These are phyloP conservation scores for Cenococcum geophilum DNA, from an alignment of 495 filamentous ascomycete species.

Conservation along the genomic window DNA sequence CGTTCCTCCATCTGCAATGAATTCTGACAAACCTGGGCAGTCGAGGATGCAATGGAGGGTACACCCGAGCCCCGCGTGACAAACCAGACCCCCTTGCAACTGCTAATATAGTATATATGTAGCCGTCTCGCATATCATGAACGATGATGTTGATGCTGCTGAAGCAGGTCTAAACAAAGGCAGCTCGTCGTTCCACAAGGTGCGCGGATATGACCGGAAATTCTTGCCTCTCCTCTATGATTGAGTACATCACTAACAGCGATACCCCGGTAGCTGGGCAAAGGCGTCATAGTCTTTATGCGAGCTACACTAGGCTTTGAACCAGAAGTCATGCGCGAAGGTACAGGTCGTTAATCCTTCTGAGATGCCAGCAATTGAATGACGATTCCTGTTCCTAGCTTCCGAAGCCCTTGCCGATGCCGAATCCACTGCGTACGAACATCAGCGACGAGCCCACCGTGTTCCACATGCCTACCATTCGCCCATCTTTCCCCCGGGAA, in stretches of 20 bases:
- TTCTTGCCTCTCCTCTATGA: not conserved
- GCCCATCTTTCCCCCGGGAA: slow-evolving; percentile 70
- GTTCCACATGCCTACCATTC: slow-evolving; percentile 49
- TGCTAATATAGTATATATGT: slow-evolving; percentile 8
- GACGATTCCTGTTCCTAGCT: slow-evolving; percentile 44
- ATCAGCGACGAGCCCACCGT: slow-evolving; percentile 66
- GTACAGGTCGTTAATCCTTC: slow-evolving; percentile 34
- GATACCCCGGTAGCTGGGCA: slow-evolving; percentile 53
- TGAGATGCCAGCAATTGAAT: slow-evolving; percentile 13
- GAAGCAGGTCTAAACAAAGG: slow-evolving; percentile 66
- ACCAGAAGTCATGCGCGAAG: slow-evolving; percentile 86
- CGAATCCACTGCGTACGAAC: slow-evolving; percentile 70
- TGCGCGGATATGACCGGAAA: slow-evolving; percentile 34
- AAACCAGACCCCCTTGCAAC: not conserved
- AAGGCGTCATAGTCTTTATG: slow-evolving; percentile 77
- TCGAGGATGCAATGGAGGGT: slow-evolving; percentile 61
- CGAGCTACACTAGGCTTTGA: slow-evolving; percentile 86
- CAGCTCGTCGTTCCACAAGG: slow-evolving; percentile 83
- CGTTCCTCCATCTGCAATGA: slow-evolving; percentile 5
- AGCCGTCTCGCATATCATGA: slow-evolving; percentile 64
- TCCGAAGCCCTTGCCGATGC: slow-evolving; percentile 65
- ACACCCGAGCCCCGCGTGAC: slow-evolving; percentile 16
- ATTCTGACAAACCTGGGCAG: slow-evolving; percentile 37
- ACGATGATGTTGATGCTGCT: slow-evolving; percentile 86
- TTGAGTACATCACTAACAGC: not conserved